Conservation (phyloP, 1,284 basidiomycete genomes). For the Gymnopus androsaceus region DNA sequence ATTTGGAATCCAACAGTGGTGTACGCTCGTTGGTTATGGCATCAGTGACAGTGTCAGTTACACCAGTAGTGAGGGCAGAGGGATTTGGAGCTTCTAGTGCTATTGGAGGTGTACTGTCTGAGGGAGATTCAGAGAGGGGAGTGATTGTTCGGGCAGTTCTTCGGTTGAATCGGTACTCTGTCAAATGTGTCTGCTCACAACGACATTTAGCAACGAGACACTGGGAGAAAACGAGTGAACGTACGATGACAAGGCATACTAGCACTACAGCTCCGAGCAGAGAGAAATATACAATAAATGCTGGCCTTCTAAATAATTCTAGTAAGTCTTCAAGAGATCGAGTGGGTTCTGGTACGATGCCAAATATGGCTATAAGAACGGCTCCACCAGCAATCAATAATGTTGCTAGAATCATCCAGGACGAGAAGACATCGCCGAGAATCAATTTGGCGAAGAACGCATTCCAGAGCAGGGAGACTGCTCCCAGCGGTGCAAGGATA, state of each 20-base stretch:
- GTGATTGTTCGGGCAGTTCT: constrained; percentile 30
- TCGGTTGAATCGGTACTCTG: constrained; percentile 47
- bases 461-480: constrained; percentile 93
- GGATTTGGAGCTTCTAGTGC: constrained; percentile 27
- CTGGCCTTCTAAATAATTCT: constrained; percentile 72
- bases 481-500: constrained; percentile 90
- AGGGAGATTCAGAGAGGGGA: constrained; percentile 30
- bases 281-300: constrained; percentile 84
- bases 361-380: constrained; percentile 88
- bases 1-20: constrained; percentile 58
- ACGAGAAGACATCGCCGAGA: constrained; percentile 85
- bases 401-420: constrained; percentile 85
- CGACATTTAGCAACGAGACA: not conserved
- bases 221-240: constrained; percentile 30
- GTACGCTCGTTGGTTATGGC: constrained; percentile 54
- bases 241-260: constrained; percentile 63
- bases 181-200: constrained; percentile 59
- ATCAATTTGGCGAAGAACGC: constrained; percentile 88
- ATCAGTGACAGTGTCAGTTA: constrained; percentile 33
- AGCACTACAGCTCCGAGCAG: constrained; percentile 68
- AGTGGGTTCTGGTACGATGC: constrained; percentile 90
- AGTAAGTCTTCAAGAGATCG: constrained; percentile 88
- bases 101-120: constrained; percentile 22
- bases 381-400: constrained; percentile 88
- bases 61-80: constrained; percentile 36